Conservation (phyloP, 257 asterid genomes). For the Ilex asprella region DNA sequence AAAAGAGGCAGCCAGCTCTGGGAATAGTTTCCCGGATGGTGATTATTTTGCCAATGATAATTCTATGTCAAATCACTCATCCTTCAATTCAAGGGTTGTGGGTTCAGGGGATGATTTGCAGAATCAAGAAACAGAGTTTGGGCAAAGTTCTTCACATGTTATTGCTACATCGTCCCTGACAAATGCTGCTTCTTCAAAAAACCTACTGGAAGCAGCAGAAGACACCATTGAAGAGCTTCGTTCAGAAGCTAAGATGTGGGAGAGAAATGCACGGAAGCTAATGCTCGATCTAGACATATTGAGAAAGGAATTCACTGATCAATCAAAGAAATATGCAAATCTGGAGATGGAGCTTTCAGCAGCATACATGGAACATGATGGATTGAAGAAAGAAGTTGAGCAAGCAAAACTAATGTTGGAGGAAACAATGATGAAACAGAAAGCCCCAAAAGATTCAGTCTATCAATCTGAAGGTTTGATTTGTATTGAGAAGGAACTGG, state of each 20-base stretch:
- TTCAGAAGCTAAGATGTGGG: conserved; percentile 95
- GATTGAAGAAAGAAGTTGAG: conserved; percentile 52
- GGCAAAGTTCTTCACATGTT: background rate
- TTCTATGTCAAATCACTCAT: conserved; percentile 37
- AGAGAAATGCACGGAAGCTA: conserved; percentile 79
- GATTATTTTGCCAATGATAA: conserved; percentile 25
- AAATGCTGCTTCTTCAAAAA: conserved; percentile 35
- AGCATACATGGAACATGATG: conserved; percentile 45
- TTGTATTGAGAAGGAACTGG: conserved; percentile 49
- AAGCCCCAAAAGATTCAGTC: conserved; percentile 20
- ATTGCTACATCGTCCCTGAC: conserved; percentile 21
- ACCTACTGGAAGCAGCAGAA: conserved; percentile 67
- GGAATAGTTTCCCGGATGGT: conserved; percentile 27
- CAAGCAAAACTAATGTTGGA: conserved; percentile 34
- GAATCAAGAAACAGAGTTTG: conserved; percentile 23
- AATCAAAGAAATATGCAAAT: conserved; percentile 62
- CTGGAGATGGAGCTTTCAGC: conserved; percentile 61
- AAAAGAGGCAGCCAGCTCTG: conserved; percentile 24
- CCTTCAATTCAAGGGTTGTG: conserved; percentile 23
- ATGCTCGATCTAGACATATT: conserved; percentile 68
- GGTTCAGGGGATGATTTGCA: conserved; percentile 29
- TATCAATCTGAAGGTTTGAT: conserved; percentile 30
- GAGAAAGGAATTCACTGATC: conserved; percentile 45
- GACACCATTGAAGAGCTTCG: conserved; percentile 66
- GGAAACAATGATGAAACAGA: conserved; percentile 20